Evolutionary conservation across 495 filamentous ascomycete species (phyloP).

Genomic region (Penicillium dipodomyicola): DNA sequence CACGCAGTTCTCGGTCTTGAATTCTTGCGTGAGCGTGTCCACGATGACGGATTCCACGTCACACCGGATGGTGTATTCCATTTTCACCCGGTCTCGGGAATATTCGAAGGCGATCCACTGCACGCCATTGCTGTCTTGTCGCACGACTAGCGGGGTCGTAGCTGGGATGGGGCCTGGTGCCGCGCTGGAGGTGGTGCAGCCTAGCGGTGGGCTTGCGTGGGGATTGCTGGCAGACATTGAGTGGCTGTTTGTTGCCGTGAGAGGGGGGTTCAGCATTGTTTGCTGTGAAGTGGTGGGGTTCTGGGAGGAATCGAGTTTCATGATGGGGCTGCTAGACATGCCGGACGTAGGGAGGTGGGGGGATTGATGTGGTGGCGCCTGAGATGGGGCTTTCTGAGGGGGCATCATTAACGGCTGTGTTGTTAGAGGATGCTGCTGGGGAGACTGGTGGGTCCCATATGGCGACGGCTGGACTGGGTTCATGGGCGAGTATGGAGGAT

Average conservation of each 20-base stretch:
- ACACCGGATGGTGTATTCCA: conserved; percentile 98
- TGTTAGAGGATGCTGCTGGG: conserved; percentile 65
- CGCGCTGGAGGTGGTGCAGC: conserved; percentile 78
- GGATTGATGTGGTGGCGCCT: conserved; percentile 53
- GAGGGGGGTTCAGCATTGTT: conserved; percentile 42
- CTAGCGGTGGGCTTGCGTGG: conserved; percentile 41
- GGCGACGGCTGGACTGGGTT: conserved; percentile 67
- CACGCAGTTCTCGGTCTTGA: conserved; percentile 97
- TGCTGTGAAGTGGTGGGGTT: conserved; percentile 41
- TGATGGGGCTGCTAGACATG: conserved; percentile 37
- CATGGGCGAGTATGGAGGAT: conserved; percentile 72
- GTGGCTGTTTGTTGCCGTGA: conserved; percentile 46
- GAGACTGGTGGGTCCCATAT: conserved; percentile 70
- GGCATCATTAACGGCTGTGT: conserved; percentile 66
- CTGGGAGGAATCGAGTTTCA: conserved; percentile 47
- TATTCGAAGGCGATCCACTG: conserved; percentile 99
- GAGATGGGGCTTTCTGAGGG: conserved; percentile 59
- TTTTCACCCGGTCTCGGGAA: conserved; percentile 70
- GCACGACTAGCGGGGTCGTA: conserved; percentile 89
- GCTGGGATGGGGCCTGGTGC: conserved; percentile 99
- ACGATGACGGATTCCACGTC: conserved; percentile 96
- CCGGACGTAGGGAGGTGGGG: conserved; percentile 40
- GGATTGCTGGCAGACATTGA: conserved; percentile 54
- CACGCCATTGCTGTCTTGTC: conserved; percentile 94
- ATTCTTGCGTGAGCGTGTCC: conserved; percentile 77